Evolutionary conservation across 345 rosid species (phyloP), one percentile per base, ranked within the genome.

Genomic region (Citrus medica): DNA sequence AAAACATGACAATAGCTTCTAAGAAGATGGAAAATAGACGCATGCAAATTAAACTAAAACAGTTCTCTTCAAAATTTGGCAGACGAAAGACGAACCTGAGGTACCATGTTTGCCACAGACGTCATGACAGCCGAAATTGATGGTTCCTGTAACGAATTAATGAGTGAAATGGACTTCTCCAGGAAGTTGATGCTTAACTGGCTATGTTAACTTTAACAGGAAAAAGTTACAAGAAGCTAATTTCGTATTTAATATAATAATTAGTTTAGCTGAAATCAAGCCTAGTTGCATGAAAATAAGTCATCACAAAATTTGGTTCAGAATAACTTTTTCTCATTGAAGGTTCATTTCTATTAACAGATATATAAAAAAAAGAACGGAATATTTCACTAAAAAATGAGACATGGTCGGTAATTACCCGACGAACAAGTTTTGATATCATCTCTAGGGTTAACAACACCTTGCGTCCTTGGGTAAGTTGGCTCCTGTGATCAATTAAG

Each of bases 391-490:
- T 22, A 24, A 40, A 8, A 21, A 68, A 16, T 40, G 13, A 30
- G 27, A 24, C 53, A n/a, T 33, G 56, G 38, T 64, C 76, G 42
- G 58, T 38, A 63, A 71, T 40, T 89, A 93, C 99, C 91, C 93
- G 87, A 69, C 81, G 84, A 76, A 89, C 94, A 75, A 95, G 92
- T 80, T 90, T 92, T 58, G 88, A 86, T 89, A 93, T 89, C 94
- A 91, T 92, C 76, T 89, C 94, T 66, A 95, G 79, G 58, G 96
- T 93, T 66, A 70, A 85, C 78, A 95, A 83, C 73, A 95, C 96
- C 85, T 93, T 95, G 65, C 97, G 96, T 76, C 98, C 99, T 73
- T 88, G 96, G 63, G 89, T 88, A 80, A 93, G 96, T 82, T 95
- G 92, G 86, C 79, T 89, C 85, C 99, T 95, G 79, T 32, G 28